Base-by-base conservation (phyloP, 2,329 filamentous ascomycete species). In the Trichoderma polysporum region DNA sequence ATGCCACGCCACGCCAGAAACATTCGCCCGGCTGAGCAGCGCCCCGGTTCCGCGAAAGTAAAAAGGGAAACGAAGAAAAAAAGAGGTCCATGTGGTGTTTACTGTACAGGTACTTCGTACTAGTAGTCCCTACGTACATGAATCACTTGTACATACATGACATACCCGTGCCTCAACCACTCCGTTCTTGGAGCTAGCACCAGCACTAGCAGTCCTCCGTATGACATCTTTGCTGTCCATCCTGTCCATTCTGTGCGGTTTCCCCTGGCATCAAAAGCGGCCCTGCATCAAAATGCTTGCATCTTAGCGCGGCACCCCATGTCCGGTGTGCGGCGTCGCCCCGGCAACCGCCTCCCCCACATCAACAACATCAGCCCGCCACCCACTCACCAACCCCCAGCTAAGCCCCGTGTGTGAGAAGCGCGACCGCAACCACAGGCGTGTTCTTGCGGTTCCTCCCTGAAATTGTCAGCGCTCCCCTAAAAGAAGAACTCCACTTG, bases 281-380 rank as follows among this genome's bases (percentile, higher is more conserved):
- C n/a, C n/a, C n/a, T n/a, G n/a, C n/a, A n/a, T 37, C 58, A 37
- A 56, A 56, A 64, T 63, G 60, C 60, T 52, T 63, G 60, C 60
- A 63, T 63, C 31, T 57, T 45, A 45, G 41, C 41, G 41, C 41
- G 53, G 60, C 47, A 12, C 56, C 56, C 56, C 25, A 19, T 31
- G 22, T 5, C 61, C 31, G 22, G 9, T 15, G 39, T 13, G 25
- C 37, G n/a, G n/a, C 47, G 67, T 71, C 59, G 53, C 67, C 67
- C 33, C 67, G 31, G 67, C 69, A 71, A 71, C 70, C 45, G 12
- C 27, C 33, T 37, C 66, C 68, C 69, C 69, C 66, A 70, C 66
- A 70, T 70, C 70, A 71, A 70, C 69, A 71, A 64, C 50, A 53
- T n/a, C 13, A 62, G 47, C 31, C 59, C 59, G 33, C 47, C 59